Base-by-base conservation (phyloP, 1,284 basidiomycete species). In the Farysia itapuensis region DNA sequence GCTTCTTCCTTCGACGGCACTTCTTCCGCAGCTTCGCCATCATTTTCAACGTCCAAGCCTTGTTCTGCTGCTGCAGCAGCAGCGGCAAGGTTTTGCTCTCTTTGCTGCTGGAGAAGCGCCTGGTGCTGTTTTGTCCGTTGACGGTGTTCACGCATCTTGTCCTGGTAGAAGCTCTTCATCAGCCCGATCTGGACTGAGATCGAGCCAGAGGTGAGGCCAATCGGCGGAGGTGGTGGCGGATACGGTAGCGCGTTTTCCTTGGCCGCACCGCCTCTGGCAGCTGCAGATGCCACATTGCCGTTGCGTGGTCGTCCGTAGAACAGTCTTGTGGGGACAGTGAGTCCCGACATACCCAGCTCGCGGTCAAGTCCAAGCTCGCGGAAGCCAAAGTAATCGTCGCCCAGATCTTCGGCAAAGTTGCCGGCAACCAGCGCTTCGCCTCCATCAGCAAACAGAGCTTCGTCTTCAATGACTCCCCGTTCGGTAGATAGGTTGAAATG, bases 321-420 rank as follows among this genome's bases (percentile, higher is more conserved):
- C 24, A 96, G 77, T 44, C 82, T 83, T 71, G 85, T 86, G 5
- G 93, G 93, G 15, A 95, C 83, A 11, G 82, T 83, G 38, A 95
- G 81, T 52, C 82, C 86, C 2, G 85, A 82, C 56, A 93, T 78
- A n/a, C 90, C 89, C 43, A 89, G 81, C 74, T 96, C 93, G 33
- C 83, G 82, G 38, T 91, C 90, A 45, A 97, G 89, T 16, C 93
- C 93, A 31, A 93, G 79, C 72, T 89, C 90, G 42, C 84, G 83
- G 22, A 96, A 81, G 15, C 92, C 93, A 24, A 97, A 84, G 78
- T 92, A 95, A 77, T 97, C 93, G 67, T 95, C 92, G 26, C 91
- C 92, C 14, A 94, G 82, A 18, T 85, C 82, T 42, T 90, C 88
- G 0, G 90, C 87, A 76, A 93, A 93, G 60, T 88, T 86, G 42